Evolutionary conservation across 768 basidiomycete species (phyloP), one percentile per base, ranked within the genome.

Genomic region (Pulveroboletus sp.): DNA sequence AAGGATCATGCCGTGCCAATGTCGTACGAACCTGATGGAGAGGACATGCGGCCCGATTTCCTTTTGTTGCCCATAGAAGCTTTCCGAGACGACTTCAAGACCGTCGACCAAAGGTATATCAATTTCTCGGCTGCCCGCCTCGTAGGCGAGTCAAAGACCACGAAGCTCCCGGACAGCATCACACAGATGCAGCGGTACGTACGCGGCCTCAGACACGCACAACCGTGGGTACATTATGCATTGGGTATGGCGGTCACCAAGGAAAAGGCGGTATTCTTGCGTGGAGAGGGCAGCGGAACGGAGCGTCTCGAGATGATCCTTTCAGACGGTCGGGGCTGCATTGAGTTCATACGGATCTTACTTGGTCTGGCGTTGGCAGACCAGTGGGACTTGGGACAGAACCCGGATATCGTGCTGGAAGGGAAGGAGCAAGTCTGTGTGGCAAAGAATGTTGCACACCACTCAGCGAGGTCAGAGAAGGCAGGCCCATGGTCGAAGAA

Each of bases 41-140:
- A 42, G 9, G 48, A 49, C 41, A 35, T 49, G 40, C 32, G 48
- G 4, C 41, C 48, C 1, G 48, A 43, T 17, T 41, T 49, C 25
- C 13, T 49, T n/a, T 7, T 49, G 8, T 31, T 49, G 33, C 48
- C 40, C 16, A 37, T 27, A 7, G 24, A 37, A 19, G 48, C 48
- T 11, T 49, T 49, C 17, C 7, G 14, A 4, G 7, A 24, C 9
- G 47, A 21, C 32, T 12, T 12, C 9, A 34, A 49, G 19, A 42
- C 32, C 2, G 40, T 49, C 8, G 34, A 49, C 27, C 42, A n/a
- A n/a, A n/a, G n/a, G n/a, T n/a, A n/a, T n/a, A n/a, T n/a, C 27
- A 33, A 24, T 43, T 43, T 27, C 12, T 29, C 32, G 16, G 42
- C 27, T n/a, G n/a, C n/a, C n/a, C n/a, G n/a, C n/a, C n/a, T n/a